phyloP scores from a whole-genome alignment of 768 basidiomycete species.

The Pholiota molesta region DNA sequence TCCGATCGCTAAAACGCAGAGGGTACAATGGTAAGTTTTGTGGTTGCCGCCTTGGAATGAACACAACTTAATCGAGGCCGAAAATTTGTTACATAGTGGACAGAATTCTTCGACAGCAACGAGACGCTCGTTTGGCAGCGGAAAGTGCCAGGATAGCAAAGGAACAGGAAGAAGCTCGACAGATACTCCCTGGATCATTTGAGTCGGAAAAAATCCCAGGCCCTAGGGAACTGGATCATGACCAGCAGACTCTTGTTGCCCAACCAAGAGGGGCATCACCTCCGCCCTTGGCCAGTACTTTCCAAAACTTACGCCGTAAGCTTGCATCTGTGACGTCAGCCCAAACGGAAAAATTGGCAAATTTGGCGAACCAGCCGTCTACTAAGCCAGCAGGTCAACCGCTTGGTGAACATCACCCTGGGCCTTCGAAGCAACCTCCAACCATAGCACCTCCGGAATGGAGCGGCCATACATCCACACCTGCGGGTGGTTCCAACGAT shows the following conservation, averaged over 20 bases:
- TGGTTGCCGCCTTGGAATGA: not conserved
- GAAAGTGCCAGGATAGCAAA: slow-evolving; percentile 41
- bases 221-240: not conserved
- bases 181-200: slow-evolving; percentile 5
- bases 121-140: slow-evolving; percentile 60
- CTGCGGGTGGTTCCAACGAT: not conserved
- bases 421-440: not conserved
- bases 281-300: slow-evolving; percentile 5
- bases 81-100: slow-evolving; percentile 61
- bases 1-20: slow-evolving; percentile 76
- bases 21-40: slow-evolving; percentile 75
- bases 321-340: slow-evolving; percentile 24
- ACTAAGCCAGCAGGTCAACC: not conserved
- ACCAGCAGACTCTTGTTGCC: not conserved
- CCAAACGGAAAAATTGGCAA: slow-evolving; percentile 2
- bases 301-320: slow-evolving; percentile 34
- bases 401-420: not conserved
- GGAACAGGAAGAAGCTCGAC: slow-evolving; percentile 24
- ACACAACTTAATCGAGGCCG: not conserved
- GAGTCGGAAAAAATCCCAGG: not conserved
- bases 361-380: not conserved
- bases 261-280: slow-evolving; percentile 1
- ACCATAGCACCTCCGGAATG: not conserved
- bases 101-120: slow-evolving; percentile 85
- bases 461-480: not conserved